A percentile compares a stretch with the other conserved stretches of the same genome.
Conservation (phyloP, 768 basidiomycete genomes). For the Lyophyllum decastes region DNA sequence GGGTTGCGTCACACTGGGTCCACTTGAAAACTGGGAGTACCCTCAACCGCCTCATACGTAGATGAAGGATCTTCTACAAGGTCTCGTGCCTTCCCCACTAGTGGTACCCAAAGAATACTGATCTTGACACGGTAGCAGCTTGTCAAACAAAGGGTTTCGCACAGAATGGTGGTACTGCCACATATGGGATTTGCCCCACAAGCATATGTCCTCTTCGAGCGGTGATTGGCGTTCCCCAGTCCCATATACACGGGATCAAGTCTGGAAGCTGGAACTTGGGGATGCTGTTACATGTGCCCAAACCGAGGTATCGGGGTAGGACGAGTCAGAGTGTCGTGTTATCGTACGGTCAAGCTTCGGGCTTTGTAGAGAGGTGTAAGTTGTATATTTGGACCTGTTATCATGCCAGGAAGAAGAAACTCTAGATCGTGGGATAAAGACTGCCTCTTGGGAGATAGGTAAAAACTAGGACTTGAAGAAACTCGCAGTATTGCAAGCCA, state of each 20-base stretch:
- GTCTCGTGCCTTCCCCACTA: conserved; percentile 3
- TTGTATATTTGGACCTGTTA: neutral
- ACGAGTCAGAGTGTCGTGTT: neutral
- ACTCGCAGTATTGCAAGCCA: neutral
- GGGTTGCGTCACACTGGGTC: neutral
- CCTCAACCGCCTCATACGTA: neutral
- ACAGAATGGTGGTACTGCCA: neutral
- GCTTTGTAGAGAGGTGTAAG: neutral
- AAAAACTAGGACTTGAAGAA: neutral
- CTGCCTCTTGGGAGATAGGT: neutral
- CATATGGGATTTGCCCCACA: neutral
- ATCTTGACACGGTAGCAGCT: neutral
- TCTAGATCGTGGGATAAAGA: neutral
- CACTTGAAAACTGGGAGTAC: neutral
- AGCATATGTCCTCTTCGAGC: neutral
- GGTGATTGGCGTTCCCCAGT: neutral
- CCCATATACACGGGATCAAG: neutral
- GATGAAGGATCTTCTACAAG: neutral
- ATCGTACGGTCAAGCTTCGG: neutral
- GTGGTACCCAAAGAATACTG: conserved; percentile 11
- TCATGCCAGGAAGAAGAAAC: neutral
- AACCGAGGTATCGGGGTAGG: neutral
- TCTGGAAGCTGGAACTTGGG: neutral
- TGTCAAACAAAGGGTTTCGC: neutral
- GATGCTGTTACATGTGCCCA: neutral